Percentiles rank a stretch among this genome's conserved stretches.
phyloP scores from a whole-genome alignment of 106 monocot species.

The Ottelia alismoides region DNA sequence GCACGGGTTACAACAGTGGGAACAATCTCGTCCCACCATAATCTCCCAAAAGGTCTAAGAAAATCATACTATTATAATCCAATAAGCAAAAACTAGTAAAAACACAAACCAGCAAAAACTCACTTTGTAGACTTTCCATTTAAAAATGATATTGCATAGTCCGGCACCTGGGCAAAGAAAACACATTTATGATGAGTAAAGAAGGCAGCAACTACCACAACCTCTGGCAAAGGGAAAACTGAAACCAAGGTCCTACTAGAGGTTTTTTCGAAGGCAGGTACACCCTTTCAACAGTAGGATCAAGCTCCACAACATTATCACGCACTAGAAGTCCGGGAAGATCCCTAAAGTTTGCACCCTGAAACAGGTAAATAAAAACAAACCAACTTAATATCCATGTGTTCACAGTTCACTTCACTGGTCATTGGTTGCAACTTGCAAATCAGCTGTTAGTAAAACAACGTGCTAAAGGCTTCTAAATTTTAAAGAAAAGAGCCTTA shows the following conservation, averaged over 20 bases:
- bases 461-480: too few species aligned
- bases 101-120: constrained; percentile 3
- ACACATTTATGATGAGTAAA: neutral
- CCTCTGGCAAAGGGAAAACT: neutral
- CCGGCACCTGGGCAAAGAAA: constrained; percentile 21
- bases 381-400: neutral
- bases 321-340: constrained; percentile 15
- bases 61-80: neutral
- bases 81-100: neutral
- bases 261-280: constrained; percentile 16
- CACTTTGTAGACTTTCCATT: constrained; percentile 55
- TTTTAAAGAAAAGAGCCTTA: too few species aligned
- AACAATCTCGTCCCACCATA: constrained; percentile 75
- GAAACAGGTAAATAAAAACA: too few species aligned
- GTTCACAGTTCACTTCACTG: too few species aligned
- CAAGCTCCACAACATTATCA: constrained; percentile 15
- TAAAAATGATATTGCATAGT: constrained; percentile 42
- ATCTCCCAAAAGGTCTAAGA: constrained; percentile 47
- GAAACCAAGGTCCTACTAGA: too few species aligned
- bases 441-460: too few species aligned
- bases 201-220: neutral
- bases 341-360: constrained; percentile 25
- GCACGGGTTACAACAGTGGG: constrained; percentile 61
- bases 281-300: constrained; percentile 5
- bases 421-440: too few species aligned